Evolutionary conservation across 192 early-diverging fungal genomes (phyloP).

Genomic region (Gonapodya prolifera): DNA sequence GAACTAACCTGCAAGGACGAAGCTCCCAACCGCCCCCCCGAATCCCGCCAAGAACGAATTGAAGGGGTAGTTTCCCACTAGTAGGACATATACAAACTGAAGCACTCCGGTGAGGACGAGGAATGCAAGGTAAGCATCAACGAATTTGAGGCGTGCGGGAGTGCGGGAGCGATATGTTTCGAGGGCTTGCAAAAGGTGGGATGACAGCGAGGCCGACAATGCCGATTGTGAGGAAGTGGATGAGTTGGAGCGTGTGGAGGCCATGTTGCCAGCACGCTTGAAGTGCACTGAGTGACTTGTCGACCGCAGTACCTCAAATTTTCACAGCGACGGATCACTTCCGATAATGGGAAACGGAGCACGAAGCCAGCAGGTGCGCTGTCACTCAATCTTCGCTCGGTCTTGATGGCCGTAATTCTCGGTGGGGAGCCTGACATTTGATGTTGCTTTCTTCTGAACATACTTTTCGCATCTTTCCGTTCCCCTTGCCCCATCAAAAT

Average conservation of each 20-base stretch:
- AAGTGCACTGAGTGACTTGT: too few relatives aligned
- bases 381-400: background rate
- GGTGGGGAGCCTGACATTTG: too few relatives aligned
- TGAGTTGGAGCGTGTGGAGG: background rate
- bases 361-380: background rate
- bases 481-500: background rate
- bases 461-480: background rate
- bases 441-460: too few relatives aligned
- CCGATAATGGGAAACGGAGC: background rate
- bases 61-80: conserved; percentile 91
- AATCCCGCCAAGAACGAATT: conserved; percentile 96
- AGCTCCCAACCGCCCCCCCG: conserved; percentile 77
- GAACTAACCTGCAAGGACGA: conserved; percentile 70
- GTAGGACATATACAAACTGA: conserved; percentile 76
- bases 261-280: too few relatives aligned
- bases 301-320: too few relatives aligned
- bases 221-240: background rate
- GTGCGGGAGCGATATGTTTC: conserved; percentile 47
- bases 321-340: too few relatives aligned
- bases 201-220: background rate
- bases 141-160: conserved; percentile 67
- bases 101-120: conserved; percentile 78
- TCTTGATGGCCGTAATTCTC: too few relatives aligned
- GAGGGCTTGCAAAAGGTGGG: background rate
- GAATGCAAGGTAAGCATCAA: conserved; percentile 88